A percentile compares a stretch with the other conserved stretches of the same genome.
Conservation (phyloP, 495 filamentous ascomycete genomes). For the Choiromyces venosus region DNA sequence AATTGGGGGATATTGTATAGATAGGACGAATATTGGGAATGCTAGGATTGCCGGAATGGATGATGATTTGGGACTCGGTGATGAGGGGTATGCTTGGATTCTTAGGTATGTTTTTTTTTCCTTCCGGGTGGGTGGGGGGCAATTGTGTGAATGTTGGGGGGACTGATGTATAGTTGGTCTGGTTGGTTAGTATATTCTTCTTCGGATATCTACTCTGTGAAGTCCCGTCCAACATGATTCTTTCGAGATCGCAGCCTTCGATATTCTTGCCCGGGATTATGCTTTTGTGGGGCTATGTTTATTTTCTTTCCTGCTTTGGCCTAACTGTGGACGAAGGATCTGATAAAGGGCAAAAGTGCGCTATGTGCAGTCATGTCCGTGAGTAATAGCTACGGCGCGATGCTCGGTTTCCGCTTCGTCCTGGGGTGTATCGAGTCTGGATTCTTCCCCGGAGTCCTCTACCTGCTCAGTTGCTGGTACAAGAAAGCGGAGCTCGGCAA, state of each 20-base stretch:
- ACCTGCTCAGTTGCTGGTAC: slow-evolving; percentile 52
- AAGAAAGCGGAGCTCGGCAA: slow-evolving; percentile 50
- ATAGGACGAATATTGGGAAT: slow-evolving; percentile 49
- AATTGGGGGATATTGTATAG: slow-evolving; percentile 9
- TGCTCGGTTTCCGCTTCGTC: slow-evolving; percentile 45
- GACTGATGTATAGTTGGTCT: neutral
- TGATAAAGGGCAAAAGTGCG: no score
- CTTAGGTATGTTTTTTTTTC: slow-evolving; percentile 10
- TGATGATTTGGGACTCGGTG: slow-evolving; percentile 37
- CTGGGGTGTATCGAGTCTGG: slow-evolving; percentile 48
- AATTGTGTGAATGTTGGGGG: neutral
- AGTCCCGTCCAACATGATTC: slow-evolving; percentile 48
- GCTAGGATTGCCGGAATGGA: slow-evolving; percentile 45
- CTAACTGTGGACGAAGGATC: neutral
- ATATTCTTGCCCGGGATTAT: slow-evolving; percentile 49
- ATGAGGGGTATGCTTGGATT: slow-evolving; percentile 20
- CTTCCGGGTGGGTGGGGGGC: no score
- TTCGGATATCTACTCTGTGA: slow-evolving; percentile 49
- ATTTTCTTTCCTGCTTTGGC: slow-evolving; percentile 6
- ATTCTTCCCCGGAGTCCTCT: slow-evolving; percentile 48
- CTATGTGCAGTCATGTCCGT: slow-evolving; percentile 44
- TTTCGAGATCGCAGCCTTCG: slow-evolving; percentile 45
- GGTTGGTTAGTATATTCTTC: slow-evolving; percentile 45
- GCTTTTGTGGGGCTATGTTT: slow-evolving; percentile 45
- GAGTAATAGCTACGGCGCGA: slow-evolving; percentile 46